Conservation (phyloP, 202 grass and related monocot species). For the Sporobolus alterniflorus region DNA sequence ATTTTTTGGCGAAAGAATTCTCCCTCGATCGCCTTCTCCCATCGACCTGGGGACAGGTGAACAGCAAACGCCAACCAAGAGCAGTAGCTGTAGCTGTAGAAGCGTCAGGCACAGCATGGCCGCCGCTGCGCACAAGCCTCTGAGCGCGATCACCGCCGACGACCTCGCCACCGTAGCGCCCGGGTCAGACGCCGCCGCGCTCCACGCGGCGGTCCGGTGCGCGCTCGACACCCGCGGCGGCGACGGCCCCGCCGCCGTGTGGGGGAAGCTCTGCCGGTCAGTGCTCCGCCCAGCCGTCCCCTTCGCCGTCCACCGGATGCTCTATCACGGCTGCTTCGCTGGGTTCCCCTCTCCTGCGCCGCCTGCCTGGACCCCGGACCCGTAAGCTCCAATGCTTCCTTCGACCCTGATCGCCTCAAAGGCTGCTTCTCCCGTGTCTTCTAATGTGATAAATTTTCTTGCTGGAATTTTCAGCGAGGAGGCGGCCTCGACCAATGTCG, state of each 20-base stretch:
- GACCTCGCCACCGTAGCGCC: constrained; percentile 63
- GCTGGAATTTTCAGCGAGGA: constrained; percentile 23
- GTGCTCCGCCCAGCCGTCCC: constrained; percentile 59
- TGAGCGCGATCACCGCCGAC: constrained; percentile 61
- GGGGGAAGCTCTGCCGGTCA: constrained; percentile 58
- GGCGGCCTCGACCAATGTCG: constrained; percentile 71
- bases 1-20: neutral
- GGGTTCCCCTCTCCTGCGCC: constrained; percentile 56
- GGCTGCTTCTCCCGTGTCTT: neutral
- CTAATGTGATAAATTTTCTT: neutral
- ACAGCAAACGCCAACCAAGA: too few relatives aligned
- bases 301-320: constrained; percentile 86
- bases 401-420: neutral
- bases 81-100: constrained; percentile 7
- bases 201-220: constrained; percentile 50
- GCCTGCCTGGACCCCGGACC: constrained; percentile 77
- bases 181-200: constrained; percentile 34
- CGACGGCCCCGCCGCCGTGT: constrained; percentile 49
- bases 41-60: neutral
- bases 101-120: constrained; percentile 37
- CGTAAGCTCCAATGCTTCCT: constrained; percentile 35
- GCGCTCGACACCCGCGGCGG: constrained; percentile 31
- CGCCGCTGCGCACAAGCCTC: constrained; percentile 49
- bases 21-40: neutral
- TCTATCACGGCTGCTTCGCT: constrained; percentile 91